Evolutionary conservation across 2,329 filamentous ascomycete genomes (phyloP).

Genomic region (Neonectria magnoliae): DNA sequence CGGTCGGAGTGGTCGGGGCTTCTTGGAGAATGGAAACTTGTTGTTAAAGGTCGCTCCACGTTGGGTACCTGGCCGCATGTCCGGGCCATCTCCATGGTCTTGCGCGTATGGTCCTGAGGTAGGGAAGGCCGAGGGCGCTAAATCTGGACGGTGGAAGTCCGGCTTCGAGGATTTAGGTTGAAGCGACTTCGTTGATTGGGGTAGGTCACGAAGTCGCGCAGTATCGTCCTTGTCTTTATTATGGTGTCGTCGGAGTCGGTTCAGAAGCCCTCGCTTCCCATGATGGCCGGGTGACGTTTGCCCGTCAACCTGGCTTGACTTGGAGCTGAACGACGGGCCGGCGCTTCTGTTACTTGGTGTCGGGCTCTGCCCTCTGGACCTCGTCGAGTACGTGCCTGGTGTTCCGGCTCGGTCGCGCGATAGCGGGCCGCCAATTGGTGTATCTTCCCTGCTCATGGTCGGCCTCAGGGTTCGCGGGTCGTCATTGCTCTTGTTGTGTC

Average conservation of each 20-base stretch:
- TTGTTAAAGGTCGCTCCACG: constrained; percentile 69
- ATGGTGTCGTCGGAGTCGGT: constrained; percentile 61
- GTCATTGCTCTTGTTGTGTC: constrained; percentile 77
- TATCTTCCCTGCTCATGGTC: constrained; percentile 80
- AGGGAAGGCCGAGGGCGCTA: constrained; percentile 51
- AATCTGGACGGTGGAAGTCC: constrained; percentile 55
- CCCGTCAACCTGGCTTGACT: constrained; percentile 60
- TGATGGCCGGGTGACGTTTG: constrained; percentile 69
- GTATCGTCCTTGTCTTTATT: constrained; percentile 64
- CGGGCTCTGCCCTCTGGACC: constrained; percentile 79
- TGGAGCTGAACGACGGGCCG: constrained; percentile 55
- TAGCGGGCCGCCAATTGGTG: constrained; percentile 58
- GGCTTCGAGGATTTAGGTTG: constrained; percentile 59
- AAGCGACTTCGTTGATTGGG: constrained; percentile 64
- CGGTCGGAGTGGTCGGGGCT: constrained; percentile 56
- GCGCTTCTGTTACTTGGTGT: constrained; percentile 78
- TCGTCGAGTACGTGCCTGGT: constrained; percentile 56
- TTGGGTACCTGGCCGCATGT: constrained; percentile 39
- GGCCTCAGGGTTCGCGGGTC: constrained; percentile 74
- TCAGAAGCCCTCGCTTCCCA: constrained; percentile 61
- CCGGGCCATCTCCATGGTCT: constrained; percentile 45
- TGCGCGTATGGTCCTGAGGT: constrained; percentile 42
- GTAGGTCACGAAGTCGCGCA: constrained; percentile 58
- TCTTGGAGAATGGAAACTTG: constrained; percentile 71
- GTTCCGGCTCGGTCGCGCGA: constrained; percentile 58